Evolutionary conservation across 2,329 filamentous ascomycete species (phyloP).

Genomic region (Huntiella abstrusa): DNA sequence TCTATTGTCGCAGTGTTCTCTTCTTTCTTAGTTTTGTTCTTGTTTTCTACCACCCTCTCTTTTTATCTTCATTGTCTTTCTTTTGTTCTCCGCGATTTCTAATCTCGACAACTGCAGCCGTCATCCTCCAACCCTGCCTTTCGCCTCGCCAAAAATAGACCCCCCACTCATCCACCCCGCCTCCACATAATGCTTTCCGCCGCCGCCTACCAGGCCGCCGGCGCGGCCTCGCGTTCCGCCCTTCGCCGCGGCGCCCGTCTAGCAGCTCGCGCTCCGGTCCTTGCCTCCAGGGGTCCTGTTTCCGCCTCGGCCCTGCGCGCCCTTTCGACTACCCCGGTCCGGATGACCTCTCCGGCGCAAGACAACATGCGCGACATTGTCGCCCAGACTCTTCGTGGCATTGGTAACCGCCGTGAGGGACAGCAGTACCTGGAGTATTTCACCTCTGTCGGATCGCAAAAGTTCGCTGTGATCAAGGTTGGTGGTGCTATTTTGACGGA

Average conservation of each 20-base stretch:
- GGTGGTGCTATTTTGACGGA: conserved; percentile 91
- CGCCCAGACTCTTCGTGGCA: conserved; percentile 60
- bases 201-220: conserved; percentile 8
- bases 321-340: conserved; percentile 8
- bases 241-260: conserved; percentile 3
- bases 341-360: conserved; percentile 14
- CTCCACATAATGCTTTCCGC: conserved; percentile 9
- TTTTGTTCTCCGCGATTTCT: background rate
- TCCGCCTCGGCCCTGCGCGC: conserved; percentile 5
- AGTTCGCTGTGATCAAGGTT: conserved; percentile 97
- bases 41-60: background rate
- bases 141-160: background rate
- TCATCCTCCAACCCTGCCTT: background rate
- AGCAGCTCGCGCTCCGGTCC: background rate
- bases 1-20: conserved; percentile 5
- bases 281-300: background rate
- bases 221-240: conserved; percentile 6
- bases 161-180: background rate
- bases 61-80: background rate
- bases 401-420: conserved; percentile 87
- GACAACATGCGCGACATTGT: conserved; percentile 19
- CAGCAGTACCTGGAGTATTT: conserved; percentile 97
- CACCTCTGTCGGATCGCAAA: conserved; percentile 86
- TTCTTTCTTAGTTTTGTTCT: too few relatives aligned
- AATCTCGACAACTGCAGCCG: background rate